A percentile compares a stretch with the other conserved stretches of the same genome.
Evolutionary conservation across 495 filamentous ascomycete genomes (phyloP).

Genomic region (Hypoxylon subgilvum): DNA sequence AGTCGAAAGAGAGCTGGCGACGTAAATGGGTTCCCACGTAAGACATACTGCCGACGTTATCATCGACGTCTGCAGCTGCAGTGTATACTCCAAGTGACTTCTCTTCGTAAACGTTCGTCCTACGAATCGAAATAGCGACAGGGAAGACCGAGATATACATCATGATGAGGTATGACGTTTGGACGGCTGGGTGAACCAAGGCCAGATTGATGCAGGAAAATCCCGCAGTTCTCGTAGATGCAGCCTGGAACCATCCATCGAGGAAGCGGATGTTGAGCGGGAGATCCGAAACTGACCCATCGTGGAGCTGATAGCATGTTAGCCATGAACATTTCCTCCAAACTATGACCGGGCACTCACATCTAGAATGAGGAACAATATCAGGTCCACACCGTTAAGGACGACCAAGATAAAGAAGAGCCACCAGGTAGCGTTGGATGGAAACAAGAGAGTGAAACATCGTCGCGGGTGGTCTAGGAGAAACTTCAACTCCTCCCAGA

Average conservation of each 20-base stretch:
- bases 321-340: conserved; percentile 16
- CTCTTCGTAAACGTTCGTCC: conserved; percentile 97
- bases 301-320: conserved; percentile 63
- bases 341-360: conserved; percentile 61
- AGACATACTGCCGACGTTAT: conserved; percentile 63
- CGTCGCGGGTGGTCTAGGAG: conserved; percentile 91
- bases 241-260: conserved; percentile 86
- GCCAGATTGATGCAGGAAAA: conserved; percentile 80
- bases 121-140: conserved; percentile 89
- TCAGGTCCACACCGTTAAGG: conserved; percentile 80
- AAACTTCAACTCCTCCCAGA: conserved; percentile 89
- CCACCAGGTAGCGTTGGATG: conserved; percentile 92
- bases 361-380: conserved; percentile 91
- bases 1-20: conserved; percentile 87
- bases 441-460: conserved; percentile 93
- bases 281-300: conserved; percentile 63
- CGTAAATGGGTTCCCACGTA: conserved; percentile 90
- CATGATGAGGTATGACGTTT: conserved; percentile 96
- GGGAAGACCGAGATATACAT: conserved; percentile 99
- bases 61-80: conserved; percentile 42
- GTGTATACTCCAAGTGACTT: conserved; percentile 84
- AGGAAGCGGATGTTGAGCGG: conserved; percentile 74
- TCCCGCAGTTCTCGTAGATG: conserved; percentile 84
- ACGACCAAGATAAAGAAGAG: conserved; percentile 83
- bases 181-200: conserved; percentile 83